A percentile compares a stretch with the other conserved stretches of the same genome.
Evolutionary conservation across 805 yeast species (phyloP).

Genomic region (Debaryomyces maramus): DNA sequence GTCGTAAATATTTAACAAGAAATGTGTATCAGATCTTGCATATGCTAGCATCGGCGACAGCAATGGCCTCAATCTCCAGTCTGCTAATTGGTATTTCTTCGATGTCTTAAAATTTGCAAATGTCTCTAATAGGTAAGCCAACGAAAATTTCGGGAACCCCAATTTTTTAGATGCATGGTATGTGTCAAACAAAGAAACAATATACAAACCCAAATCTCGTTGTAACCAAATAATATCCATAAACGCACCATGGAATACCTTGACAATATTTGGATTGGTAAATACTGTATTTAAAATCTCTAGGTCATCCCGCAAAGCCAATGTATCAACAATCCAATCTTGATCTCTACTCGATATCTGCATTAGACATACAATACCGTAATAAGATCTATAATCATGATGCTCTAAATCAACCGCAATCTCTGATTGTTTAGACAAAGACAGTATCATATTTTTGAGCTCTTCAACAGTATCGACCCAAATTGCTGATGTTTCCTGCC

Average conservation of each 20-base stretch:
- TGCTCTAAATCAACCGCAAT: slow-evolving; percentile 96
- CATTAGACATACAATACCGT: slow-evolving; percentile 90
- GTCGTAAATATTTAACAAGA: slow-evolving; percentile 77
- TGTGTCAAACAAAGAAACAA: slow-evolving; percentile 90
- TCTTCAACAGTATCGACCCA: slow-evolving; percentile 69
- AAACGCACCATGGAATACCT: slow-evolving; percentile 93
- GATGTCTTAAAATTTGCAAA: slow-evolving; percentile 85
- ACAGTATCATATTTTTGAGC: slow-evolving; percentile 54
- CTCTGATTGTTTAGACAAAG: slow-evolving; percentile 51
- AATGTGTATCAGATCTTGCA: slow-evolving; percentile 96
- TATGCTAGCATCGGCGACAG: slow-evolving; percentile 73
- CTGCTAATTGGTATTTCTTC: slow-evolving; percentile 93
- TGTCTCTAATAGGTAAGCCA: slow-evolving; percentile 79
- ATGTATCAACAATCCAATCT: slow-evolving; percentile 87
- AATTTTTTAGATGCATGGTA: slow-evolving; percentile 81
- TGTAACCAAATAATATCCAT: slow-evolving; percentile 98
- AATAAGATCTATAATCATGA: slow-evolving; percentile 87
- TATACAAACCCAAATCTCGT: slow-evolving; percentile 87
- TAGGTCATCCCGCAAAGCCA: slow-evolving; percentile 73
- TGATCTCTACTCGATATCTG: slow-evolving; percentile 80
- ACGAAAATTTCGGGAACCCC: slow-evolving; percentile 78
- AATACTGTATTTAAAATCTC: slow-evolving; percentile 68
- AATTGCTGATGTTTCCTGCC: slow-evolving; percentile 62
- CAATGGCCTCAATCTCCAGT: slow-evolving; percentile 92
- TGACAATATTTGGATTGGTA: slow-evolving; percentile 75